Evolutionary conservation across 176 grass and related monocot species (phyloP).

Genomic region (Eleusine indica): DNA sequence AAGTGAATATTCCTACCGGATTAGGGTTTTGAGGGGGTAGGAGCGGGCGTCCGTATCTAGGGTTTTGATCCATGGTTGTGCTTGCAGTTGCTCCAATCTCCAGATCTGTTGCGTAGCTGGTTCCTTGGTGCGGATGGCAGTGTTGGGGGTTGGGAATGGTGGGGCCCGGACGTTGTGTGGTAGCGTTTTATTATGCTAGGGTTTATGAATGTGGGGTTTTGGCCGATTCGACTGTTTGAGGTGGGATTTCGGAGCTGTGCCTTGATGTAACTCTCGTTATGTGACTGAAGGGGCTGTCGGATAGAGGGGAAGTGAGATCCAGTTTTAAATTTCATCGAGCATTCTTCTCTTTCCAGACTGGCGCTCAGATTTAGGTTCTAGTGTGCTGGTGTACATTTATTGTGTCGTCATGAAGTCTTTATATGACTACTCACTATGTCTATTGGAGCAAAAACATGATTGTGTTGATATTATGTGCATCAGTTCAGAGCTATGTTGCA

Average conservation of each 20-base stretch:
- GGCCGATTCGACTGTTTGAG: conserved; percentile 12
- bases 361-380: neutral
- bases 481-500: neutral
- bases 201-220: conserved; percentile 45
- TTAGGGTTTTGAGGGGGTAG: conserved; percentile 41
- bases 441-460: conserved; percentile 2
- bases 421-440: neutral
- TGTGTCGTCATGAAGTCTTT: neutral
- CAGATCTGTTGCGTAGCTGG: conserved; percentile 31
- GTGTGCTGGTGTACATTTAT: neutral
- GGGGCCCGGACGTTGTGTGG: neutral
- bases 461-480: neutral
- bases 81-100: conserved; percentile 10
- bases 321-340: neutral
- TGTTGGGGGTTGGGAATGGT: neutral
- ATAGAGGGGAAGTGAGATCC: neutral
- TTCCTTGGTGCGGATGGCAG: conserved; percentile 21
- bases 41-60: conserved; percentile 32
- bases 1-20: neutral
- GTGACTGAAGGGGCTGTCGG: neutral
- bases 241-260: neutral
- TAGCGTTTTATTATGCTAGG: conserved; percentile 34
- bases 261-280: conserved; percentile 1
- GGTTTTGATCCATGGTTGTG: conserved; percentile 42
- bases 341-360: neutral